Evolutionary conservation across 495 filamentous ascomycete species (phyloP).

Genomic region (Xylaria nigripes): DNA sequence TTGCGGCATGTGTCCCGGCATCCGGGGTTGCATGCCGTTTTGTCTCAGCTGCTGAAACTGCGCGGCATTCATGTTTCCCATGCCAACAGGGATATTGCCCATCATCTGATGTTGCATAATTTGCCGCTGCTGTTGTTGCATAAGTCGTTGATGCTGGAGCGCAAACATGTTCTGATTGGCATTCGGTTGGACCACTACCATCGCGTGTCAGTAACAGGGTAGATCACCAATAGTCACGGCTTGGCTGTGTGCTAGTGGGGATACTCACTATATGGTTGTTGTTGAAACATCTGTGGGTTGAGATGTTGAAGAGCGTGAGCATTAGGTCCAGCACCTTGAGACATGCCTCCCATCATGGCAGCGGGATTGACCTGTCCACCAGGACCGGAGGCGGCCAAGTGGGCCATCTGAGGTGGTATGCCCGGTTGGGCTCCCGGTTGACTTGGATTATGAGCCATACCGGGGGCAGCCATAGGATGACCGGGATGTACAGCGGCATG

Average conservation of each 20-base stretch:
- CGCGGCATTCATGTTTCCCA: constrained; percentile 48
- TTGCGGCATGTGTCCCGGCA: constrained; percentile 41
- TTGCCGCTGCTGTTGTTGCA: constrained; percentile 32
- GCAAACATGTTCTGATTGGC: constrained; percentile 41
- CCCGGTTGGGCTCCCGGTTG: constrained; percentile 58
- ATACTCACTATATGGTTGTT: constrained; percentile 27
- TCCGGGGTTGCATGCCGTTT: constrained; percentile 27
- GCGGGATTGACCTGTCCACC: constrained; percentile 72
- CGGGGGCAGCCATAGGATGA: constrained; percentile 60
- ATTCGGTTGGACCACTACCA: constrained; percentile 26
- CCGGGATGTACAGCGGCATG: constrained; percentile 66
- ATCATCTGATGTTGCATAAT: constrained; percentile 42
- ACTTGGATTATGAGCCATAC: constrained; percentile 51
- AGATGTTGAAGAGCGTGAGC: constrained; percentile 75
- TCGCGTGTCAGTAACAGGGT: constrained; percentile 1
- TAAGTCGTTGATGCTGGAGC: constrained; percentile 39
- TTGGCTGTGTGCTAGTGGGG: constrained; percentile 19
- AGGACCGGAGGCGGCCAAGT: constrained; percentile 76
- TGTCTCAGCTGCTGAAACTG: constrained; percentile 51
- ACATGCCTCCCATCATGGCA: constrained; percentile 71
- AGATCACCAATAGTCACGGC: constrained; percentile 7
- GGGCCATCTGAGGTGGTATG: constrained; percentile 66
- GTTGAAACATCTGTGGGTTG: constrained; percentile 59
- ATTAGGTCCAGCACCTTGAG: constrained; percentile 62
- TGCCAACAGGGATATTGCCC: constrained; percentile 46